These are phyloP conservation scores for Lipomyces mesembrius DNA, from an alignment of 805 yeast species.

Conservation along the genomic window DNA sequence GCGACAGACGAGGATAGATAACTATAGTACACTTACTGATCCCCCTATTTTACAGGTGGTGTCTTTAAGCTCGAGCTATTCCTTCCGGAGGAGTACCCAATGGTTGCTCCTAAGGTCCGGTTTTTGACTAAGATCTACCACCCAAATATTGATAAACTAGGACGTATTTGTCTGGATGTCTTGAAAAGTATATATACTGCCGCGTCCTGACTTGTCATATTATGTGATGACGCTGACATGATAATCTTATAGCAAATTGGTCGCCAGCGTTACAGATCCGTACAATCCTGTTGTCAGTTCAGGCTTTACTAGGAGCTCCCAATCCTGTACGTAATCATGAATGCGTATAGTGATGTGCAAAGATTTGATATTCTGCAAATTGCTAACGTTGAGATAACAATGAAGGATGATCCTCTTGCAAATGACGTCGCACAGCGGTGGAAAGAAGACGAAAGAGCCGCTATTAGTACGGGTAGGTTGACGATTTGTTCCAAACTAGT, in stretches of 20 bases:
- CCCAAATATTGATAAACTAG: slow-evolving; percentile 93
- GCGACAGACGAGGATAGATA: background rate
- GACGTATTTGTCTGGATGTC: slow-evolving; percentile 94
- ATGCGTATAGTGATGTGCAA: background rate
- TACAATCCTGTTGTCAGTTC: slow-evolving; percentile 87
- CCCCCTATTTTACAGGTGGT: slow-evolving; percentile 48
- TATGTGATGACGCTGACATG: background rate
- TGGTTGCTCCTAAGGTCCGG: slow-evolving; percentile 85
- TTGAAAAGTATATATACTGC: slow-evolving; percentile 58
- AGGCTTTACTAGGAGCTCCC: slow-evolving; percentile 92
- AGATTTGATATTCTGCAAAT: background rate
- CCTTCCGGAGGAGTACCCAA: slow-evolving; percentile 95
- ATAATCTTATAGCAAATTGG: slow-evolving; percentile 68
- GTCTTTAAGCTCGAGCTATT: slow-evolving; percentile 80
- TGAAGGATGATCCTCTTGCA: slow-evolving; percentile 86
- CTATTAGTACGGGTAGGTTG: slow-evolving; percentile 72
- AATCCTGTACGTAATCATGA: slow-evolving; percentile 59
- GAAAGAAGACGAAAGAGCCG: slow-evolving; percentile 82
- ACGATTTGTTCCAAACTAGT: slow-evolving; percentile 23
- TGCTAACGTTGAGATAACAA: background rate
- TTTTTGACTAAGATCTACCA: slow-evolving; percentile 93
- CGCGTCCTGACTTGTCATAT: background rate
- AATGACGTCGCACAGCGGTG: slow-evolving; percentile 97
- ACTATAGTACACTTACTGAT: background rate
- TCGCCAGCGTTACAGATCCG: slow-evolving; percentile 96